These are phyloP conservation scores for Sindora glabra DNA, from an alignment of 306 rosid genomes.

Conservation along the genomic window DNA sequence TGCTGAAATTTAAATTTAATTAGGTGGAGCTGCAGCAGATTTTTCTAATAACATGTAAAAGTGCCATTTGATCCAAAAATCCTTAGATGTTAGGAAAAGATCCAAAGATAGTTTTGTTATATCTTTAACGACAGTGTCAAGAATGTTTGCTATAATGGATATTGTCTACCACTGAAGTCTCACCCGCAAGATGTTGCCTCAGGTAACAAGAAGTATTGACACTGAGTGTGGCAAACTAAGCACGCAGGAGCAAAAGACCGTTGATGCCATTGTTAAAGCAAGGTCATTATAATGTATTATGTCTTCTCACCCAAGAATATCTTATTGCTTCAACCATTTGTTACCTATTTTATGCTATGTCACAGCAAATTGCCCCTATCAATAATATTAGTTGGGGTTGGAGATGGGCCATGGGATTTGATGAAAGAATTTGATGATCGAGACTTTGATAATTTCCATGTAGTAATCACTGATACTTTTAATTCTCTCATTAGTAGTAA, in stretches of 20 bases:
- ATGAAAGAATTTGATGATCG: constrained; percentile 58
- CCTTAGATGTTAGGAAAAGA: no score
- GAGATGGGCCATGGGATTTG: constrained; percentile 70
- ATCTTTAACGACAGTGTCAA: background rate
- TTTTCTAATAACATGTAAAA: no score
- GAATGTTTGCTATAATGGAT: background rate
- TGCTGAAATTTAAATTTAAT: no score
- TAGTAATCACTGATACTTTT: constrained; percentile 6
- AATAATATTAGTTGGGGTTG: constrained; percentile 52
- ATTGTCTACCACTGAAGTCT: background rate
- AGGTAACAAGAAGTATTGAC: constrained; percentile 60
- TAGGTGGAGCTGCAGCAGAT: no score
- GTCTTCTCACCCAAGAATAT: background rate
- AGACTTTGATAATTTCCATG: constrained; percentile 53
- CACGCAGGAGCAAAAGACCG: constrained; percentile 53
- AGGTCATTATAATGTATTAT: constrained; percentile 22
- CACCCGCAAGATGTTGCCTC: constrained; percentile 2
- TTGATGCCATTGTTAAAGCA: constrained; percentile 52
- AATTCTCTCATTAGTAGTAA: background rate
- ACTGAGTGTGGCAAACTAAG: constrained; percentile 42
- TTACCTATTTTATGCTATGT: background rate
- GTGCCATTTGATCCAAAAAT: no score
- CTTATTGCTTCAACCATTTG: background rate
- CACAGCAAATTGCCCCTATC: constrained; percentile 51
- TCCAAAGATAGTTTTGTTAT: background rate